Evolutionary conservation across 2,329 filamentous ascomycete genomes (phyloP).

Genomic region (Whalleya microplaca): DNA sequence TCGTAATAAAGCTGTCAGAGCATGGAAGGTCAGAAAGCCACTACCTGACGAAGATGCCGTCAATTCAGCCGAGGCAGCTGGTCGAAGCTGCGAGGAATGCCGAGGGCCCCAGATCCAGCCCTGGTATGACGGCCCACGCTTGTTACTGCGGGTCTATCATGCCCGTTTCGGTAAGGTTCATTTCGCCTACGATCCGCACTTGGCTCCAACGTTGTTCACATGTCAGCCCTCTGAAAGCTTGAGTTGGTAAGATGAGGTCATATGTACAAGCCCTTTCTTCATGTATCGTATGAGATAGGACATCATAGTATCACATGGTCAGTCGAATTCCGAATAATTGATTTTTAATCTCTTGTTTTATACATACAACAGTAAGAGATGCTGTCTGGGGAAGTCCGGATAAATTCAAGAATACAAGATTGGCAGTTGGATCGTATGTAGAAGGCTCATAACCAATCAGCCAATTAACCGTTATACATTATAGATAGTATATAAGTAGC

Average conservation of each 20-base stretch:
- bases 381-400: not conserved
- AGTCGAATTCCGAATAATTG: too few relatives aligned
- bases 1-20: slow-evolving; percentile 13
- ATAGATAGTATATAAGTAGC: too few relatives aligned
- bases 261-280: slow-evolving; percentile 20
- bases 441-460: too few relatives aligned
- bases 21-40: not conserved
- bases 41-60: slow-evolving; percentile 29
- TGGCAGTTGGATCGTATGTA: not conserved
- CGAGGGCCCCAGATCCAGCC: slow-evolving; percentile 33
- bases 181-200: not conserved
- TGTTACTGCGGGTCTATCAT: slow-evolving; percentile 4
- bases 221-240: slow-evolving; percentile 21
- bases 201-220: slow-evolving; percentile 33
- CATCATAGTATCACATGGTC: not conserved
- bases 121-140: not conserved
- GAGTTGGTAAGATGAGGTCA: slow-evolving; percentile 30
- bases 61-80: slow-evolving; percentile 38
- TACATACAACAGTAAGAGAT: not conserved
- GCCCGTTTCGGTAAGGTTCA: slow-evolving; percentile 13
- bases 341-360: too few relatives aligned
- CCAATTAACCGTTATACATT: too few relatives aligned
- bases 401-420: not conserved
- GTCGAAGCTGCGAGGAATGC: slow-evolving; percentile 33
- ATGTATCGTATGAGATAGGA: not conserved